Conservation (phyloP, 805 yeast species). For the Maudiozyma turicensis region DNA sequence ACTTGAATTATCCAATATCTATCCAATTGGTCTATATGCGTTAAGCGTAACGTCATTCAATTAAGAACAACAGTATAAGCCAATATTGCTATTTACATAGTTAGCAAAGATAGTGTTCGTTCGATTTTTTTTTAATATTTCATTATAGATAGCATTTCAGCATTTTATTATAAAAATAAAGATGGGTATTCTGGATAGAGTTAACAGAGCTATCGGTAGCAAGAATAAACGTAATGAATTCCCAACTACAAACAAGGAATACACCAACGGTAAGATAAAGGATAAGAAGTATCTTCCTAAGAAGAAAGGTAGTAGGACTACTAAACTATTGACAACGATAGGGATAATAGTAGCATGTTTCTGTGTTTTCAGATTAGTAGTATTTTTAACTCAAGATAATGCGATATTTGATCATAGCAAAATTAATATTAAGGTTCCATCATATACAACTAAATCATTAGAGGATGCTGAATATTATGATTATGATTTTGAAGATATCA, state of each 20-base stretch:
- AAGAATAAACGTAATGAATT: neutral
- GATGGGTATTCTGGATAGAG: neutral
- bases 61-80: no score
- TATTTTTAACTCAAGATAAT: neutral
- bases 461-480: slow-evolving; percentile 28
- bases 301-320: neutral
- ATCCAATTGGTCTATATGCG: no score
- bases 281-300: neutral
- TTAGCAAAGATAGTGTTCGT: neutral
- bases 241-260: neutral
- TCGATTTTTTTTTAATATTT: neutral
- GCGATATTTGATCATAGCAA: neutral
- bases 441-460: slow-evolving; percentile 11
- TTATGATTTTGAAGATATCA: slow-evolving; percentile 29
- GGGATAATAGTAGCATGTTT: neutral
- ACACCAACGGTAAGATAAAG: neutral
- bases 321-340: neutral
- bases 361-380: neutral
- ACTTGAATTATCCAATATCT: no score
- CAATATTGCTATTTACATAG: no score
- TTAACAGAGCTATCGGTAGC: neutral
- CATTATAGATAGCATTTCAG: neutral
- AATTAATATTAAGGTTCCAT: neutral
- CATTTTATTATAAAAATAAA: neutral
- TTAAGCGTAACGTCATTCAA: no score